Evolutionary conservation across 352 stramenopile genomes (phyloP), one percentile per base, ranked within the genome.

Genomic region (Blastocystis sp.): DNA sequence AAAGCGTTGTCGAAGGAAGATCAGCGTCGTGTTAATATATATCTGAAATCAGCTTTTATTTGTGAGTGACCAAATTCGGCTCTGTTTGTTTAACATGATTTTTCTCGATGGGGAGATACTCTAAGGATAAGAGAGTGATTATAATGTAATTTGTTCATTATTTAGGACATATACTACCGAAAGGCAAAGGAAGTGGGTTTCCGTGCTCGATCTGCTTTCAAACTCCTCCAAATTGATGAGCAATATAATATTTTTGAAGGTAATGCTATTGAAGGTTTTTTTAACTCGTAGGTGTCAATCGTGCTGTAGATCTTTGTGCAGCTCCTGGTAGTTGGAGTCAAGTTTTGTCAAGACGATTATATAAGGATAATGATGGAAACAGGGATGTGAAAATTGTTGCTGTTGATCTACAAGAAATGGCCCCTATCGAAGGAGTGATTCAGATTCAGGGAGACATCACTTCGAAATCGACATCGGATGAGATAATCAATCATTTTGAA

Each of bases 401-500:
- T 24, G 96, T 99, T 51, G 97, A 99, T 92, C 91, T 99, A 69
- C 97, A 99, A 90, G 96, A 98, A 81, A 99, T 99, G 96, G 96
- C 97, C 82, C 96, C 97, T 11, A 98, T 99, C 73, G 91, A 92
- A 0, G 97, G 96, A 56, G 96, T 99, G n/a, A 91, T 95, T 87
- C 93, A 96, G 53, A 91, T 99, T 33, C 95, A 98, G 91, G 96
- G 97, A 82, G 94, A 96, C 77, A 99, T 99, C 91, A 99, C 96
- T 57, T 96, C 94, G 9, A 93, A 96, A 80, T 92, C 94, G 69
- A 99, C 97, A n/a, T 96, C 96, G 0, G 92, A 97, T 89, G 91
- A 95, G 80, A 99, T 99, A 90, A 97, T 99, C 79, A 60, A 92
- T 40, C 91, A 97, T 90, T 98, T 99, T 91, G 87, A 94, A 27